Evolutionary conservation across 2,329 filamentous ascomycete species (phyloP), one percentile per base, ranked within the genome.

Genomic region (Trichoderma sp.): DNA sequence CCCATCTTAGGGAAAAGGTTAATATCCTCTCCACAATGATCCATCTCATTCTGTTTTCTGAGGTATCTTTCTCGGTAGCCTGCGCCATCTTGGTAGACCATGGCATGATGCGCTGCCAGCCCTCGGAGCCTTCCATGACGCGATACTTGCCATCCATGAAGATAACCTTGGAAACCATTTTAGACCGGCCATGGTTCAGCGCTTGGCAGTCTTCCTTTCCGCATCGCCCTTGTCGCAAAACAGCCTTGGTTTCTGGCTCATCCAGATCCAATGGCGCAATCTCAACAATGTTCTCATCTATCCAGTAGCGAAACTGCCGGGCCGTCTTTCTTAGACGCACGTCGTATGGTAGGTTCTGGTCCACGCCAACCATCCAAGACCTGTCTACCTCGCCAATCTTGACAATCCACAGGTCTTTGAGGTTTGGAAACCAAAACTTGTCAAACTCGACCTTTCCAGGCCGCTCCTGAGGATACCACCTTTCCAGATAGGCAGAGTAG

Each of bases 221-320:
- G 29, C 84, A 85, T 18, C 84, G 81, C 6, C 84, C 84, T 29
- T 85, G 79, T 3, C 80, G 79, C 18, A 85, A 74, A 8, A 85
- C 81, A 11, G 81, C 78, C 50, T 80, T 81, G 6, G 82, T 81
- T 66, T 84, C 83, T 8, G 83, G 78, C 21, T 85, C 83, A 41
- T 80, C 78, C 4, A 84, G 76, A 45, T 83, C 81, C 69, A 85
- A 78, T 1, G 81, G 78, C 11, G 83, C 81, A 79, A 85, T 84
- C 75, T 85, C 84, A 27, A 85, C 82, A 27, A 83, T 82, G 74
- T 82, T 80, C 12, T 84, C 82, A 59, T 84, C 79, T 60, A 85
- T 81, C 83, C 84, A 85, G 74, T 85, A 85, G 24, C 82, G 79
- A 69, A 85, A 85, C 74, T 85, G 82, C 21, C 83, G 82, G 6